These are phyloP conservation scores for Circinella umbellata DNA, from an alignment of 371 early-diverging fungal species.

Conservation along the genomic window DNA sequence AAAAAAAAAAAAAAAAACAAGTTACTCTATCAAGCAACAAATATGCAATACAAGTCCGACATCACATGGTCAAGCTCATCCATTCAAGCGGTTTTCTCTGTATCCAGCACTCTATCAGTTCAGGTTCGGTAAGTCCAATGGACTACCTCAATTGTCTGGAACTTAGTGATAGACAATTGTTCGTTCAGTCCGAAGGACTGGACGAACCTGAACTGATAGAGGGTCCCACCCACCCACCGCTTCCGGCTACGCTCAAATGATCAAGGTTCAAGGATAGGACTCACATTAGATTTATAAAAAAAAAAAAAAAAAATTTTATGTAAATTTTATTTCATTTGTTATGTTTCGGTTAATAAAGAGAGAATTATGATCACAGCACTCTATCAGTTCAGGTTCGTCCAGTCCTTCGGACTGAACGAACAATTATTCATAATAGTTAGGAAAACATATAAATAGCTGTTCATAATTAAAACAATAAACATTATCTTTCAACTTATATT, in stretches of 20 bases:
- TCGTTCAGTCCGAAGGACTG: not conserved
- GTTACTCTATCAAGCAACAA: not conserved
- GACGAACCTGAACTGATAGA: not conserved
- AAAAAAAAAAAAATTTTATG: not conserved
- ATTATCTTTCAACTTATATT: too few species aligned
- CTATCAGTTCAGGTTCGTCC: not conserved
- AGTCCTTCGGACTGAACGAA: not conserved
- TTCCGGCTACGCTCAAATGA: not conserved
- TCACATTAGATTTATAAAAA: not conserved
- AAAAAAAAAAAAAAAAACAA: not conserved
- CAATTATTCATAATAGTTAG: too few species aligned
- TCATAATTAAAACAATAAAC: too few species aligned
- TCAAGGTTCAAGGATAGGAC: not conserved
- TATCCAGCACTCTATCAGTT: not conserved
- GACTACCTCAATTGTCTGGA: slow-evolving; percentile 1
- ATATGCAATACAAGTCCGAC: not conserved
- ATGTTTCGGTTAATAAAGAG: not conserved
- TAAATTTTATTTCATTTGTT: not conserved
- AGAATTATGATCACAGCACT: slow-evolving; percentile 10
- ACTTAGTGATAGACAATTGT: too few species aligned
- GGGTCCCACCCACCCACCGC: not conserved
- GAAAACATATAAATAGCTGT: too few species aligned
- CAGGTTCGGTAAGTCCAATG: slow-evolving; percentile 1
- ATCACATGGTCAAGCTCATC: not conserved
- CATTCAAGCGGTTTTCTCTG: not conserved